Evolutionary conservation across 441 rosid species (phyloP).

Genomic region (Theobroma grandiflorum): DNA sequence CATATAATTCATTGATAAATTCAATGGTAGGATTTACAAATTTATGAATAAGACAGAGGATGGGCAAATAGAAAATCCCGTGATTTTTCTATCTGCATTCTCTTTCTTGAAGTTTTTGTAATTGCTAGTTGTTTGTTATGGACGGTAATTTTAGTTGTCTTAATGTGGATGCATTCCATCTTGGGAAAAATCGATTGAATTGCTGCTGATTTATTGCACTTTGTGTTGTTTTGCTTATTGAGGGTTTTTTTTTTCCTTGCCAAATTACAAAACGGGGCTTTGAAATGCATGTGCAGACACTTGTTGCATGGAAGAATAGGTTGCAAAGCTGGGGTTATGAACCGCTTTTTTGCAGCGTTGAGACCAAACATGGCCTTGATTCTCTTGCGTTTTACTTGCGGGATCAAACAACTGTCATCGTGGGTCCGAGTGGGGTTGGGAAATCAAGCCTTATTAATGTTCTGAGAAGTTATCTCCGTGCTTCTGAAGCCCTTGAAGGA

Average conservation of each 20-base stretch:
- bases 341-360: constrained; percentile 83
- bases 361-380: constrained; percentile 70
- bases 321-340: constrained; percentile 81
- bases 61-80: not conserved
- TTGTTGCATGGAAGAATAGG: constrained; percentile 68
- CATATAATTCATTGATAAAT: not conserved
- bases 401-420: constrained; percentile 83
- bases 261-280: constrained; percentile 7
- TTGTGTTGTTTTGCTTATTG: not conserved
- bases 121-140: not conserved
- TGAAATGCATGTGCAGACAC: constrained; percentile 49
- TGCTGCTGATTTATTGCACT: not conserved
- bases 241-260: not conserved
- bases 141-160: not conserved
- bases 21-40: not conserved
- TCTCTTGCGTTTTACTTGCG: constrained; percentile 59
- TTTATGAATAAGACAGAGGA: not conserved
- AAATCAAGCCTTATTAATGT: constrained; percentile 90
- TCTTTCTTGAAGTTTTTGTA: not conserved
- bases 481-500: constrained; percentile 44
- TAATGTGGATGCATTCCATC: not conserved
- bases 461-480: constrained; percentile 57
- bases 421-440: constrained; percentile 98
- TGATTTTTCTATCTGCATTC: not conserved
- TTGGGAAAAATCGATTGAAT: not conserved